Evolutionary conservation across 192 early-diverging fungal species (phyloP).

Genomic region (Endogone sp.): DNA sequence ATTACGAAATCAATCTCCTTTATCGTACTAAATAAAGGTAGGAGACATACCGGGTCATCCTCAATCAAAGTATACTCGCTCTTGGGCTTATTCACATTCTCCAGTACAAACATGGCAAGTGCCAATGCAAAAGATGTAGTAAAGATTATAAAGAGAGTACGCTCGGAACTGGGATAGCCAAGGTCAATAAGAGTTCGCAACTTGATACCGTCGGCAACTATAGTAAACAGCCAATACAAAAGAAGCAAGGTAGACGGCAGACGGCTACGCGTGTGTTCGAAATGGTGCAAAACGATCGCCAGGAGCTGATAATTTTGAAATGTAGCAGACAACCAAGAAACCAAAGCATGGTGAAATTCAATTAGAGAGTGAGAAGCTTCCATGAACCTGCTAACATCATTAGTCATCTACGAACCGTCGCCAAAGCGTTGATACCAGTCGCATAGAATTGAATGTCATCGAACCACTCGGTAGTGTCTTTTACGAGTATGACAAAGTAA

Average conservation of each 20-base stretch:
- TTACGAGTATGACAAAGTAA: not conserved
- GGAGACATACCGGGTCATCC: slow-evolving; percentile 22
- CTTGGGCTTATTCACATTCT: slow-evolving; percentile 34
- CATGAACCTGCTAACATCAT: too few relatives aligned
- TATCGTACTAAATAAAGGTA: not conserved
- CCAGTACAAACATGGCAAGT: slow-evolving; percentile 35
- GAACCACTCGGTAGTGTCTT: not conserved
- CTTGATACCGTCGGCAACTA: slow-evolving; percentile 30
- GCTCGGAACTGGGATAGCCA: slow-evolving; percentile 7
- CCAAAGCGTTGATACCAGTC: not conserved
- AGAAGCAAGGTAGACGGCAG: slow-evolving; percentile 50
- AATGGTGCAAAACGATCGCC: slow-evolving; percentile 20
- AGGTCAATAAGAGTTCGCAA: slow-evolving; percentile 34
- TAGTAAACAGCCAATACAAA: slow-evolving; percentile 53
- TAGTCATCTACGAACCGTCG: not conserved
- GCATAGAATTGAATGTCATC: not conserved
- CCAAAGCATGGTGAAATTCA: not conserved
- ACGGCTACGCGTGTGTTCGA: slow-evolving; percentile 27
- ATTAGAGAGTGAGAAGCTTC: too few relatives aligned
- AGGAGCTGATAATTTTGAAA: slow-evolving; percentile 20
- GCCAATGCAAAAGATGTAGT: slow-evolving; percentile 23
- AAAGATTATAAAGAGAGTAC: slow-evolving; percentile 24
- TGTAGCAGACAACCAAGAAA: not conserved
- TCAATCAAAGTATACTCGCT: slow-evolving; percentile 24
- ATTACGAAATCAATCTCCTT: not conserved